These are phyloP conservation scores for Chenopodium suecicum DNA, from an alignment of 148 eudicot genomes.

Conservation along the genomic window DNA sequence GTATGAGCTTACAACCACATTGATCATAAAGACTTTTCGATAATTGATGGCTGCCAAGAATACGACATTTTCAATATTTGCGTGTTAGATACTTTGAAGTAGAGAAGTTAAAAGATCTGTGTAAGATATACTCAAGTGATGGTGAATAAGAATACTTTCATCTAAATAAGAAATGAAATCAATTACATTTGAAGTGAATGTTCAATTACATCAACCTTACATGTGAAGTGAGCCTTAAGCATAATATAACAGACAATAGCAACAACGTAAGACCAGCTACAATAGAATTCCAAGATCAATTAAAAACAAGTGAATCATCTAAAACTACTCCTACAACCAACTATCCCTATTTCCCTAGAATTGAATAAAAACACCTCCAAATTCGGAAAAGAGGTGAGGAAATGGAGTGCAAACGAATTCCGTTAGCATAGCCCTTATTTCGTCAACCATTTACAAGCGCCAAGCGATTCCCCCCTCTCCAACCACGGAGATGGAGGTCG, in stretches of 20 bases:
- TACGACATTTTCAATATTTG: no score
- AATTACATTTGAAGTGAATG: conserved; percentile 20
- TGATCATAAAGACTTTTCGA: background rate
- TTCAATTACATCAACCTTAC: conserved; percentile 32
- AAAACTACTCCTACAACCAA: conserved; percentile 27
- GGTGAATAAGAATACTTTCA: no score
- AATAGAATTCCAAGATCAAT: conserved; percentile 17
- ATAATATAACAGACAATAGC: conserved; percentile 1
- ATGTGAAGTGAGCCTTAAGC: conserved; percentile 16
- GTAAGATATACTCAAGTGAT: no score
- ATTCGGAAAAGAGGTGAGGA: conserved; percentile 3
- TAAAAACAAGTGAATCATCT: conserved; percentile 16
- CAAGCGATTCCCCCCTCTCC: background rate
- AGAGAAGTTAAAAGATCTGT: no score
- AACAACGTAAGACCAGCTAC: conserved; percentile 15
- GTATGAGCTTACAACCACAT: no score
- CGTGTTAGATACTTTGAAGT: no score
- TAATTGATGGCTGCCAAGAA: background rate
- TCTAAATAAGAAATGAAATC: conserved; percentile 12
- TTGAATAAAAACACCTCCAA: conserved; percentile 7
- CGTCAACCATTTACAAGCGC: conserved; percentile 40
- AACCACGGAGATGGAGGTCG: background rate
- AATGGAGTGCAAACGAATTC: conserved; percentile 22
- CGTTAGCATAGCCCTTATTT: conserved; percentile 38
- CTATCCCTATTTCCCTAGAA: conserved; percentile 17